Percentiles rank a stretch among this genome's conserved stretches.
phyloP scores from a whole-genome alignment of 306 rosid genomes.

The Lathyrus aphaca region DNA sequence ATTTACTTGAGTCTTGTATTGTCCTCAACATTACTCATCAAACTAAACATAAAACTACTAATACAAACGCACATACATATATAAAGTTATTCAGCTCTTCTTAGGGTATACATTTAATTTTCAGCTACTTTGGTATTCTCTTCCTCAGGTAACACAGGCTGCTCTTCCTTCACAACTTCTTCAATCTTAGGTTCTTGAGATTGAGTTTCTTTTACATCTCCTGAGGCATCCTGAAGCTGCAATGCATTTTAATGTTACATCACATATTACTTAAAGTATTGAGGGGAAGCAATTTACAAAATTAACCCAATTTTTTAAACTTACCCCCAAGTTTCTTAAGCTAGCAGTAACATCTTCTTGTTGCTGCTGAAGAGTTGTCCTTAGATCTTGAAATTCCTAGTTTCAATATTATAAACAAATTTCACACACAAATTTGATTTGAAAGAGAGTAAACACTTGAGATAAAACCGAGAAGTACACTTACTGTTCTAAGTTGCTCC shows the following conservation, averaged over 20 bases:
- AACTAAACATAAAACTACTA: constrained; percentile 37
- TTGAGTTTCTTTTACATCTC: constrained; percentile 44
- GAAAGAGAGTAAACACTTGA: constrained; percentile 9
- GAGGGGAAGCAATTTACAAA: background rate
- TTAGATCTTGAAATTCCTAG: constrained; percentile 90
- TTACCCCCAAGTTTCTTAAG: constrained; percentile 77
- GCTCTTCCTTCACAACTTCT: constrained; percentile 49
- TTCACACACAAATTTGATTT: constrained; percentile 7
- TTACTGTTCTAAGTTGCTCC: constrained; percentile 84
- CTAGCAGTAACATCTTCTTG: constrained; percentile 92
- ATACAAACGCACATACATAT: constrained; percentile 40
- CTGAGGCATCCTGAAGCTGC: constrained; percentile 76
- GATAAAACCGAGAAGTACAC: constrained; percentile 41
- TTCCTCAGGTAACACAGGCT: constrained; percentile 44
- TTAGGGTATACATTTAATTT: constrained; percentile 44
- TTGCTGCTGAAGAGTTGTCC: constrained; percentile 92
- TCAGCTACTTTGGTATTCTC: constrained; percentile 50
- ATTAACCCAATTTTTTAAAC: constrained; percentile 28
- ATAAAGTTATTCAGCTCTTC: constrained; percentile 20
- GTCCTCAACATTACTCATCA: constrained; percentile 35
- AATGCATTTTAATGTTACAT: constrained; percentile 21
- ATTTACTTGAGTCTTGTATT: constrained; percentile 31
- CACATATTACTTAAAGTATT: background rate
- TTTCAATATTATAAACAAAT: constrained; percentile 32
- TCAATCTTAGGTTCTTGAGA: constrained; percentile 45